Percentiles rank a stretch among this genome's conserved stretches.
Evolutionary conservation across 2,329 filamentous ascomycete species (phyloP).

Genomic region (Bipolaris oryzae): DNA sequence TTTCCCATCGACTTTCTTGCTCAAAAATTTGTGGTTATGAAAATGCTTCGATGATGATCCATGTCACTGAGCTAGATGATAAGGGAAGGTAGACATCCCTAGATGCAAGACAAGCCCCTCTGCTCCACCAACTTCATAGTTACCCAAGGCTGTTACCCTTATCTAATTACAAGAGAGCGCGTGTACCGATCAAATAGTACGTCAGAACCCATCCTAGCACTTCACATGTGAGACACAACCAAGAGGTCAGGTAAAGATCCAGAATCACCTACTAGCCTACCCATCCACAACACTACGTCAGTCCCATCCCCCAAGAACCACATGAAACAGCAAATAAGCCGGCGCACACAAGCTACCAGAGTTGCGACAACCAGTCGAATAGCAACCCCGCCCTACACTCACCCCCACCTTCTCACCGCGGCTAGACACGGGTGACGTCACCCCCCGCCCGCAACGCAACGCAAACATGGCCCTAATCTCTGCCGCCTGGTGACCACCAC

Average conservation of each 20-base stretch:
- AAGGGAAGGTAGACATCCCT: background rate
- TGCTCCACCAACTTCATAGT: too few species aligned
- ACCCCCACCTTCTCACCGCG: constrained; percentile 10
- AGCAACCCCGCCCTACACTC: constrained; percentile 4
- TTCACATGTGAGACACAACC: background rate
- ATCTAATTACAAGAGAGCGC: too few species aligned
- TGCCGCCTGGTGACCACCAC: constrained; percentile 22
- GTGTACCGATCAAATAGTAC: background rate
- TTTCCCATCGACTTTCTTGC: background rate
- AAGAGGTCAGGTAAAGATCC: background rate
- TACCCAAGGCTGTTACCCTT: too few species aligned
- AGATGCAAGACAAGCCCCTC: background rate
- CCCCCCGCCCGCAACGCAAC: constrained; percentile 13
- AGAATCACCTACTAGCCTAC: background rate
- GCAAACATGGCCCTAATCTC: constrained; percentile 3
- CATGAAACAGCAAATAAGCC: background rate
- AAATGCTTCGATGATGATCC: background rate
- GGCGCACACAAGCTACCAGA: background rate
- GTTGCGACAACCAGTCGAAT: background rate
- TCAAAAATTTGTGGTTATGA: background rate
- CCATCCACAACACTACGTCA: background rate
- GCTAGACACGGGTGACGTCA: constrained; percentile 33
- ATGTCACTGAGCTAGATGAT: background rate
- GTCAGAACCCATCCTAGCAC: background rate
- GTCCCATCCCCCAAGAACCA: background rate